Conservation (phyloP, 306 rosid species). For the Vicia sativa region DNA sequence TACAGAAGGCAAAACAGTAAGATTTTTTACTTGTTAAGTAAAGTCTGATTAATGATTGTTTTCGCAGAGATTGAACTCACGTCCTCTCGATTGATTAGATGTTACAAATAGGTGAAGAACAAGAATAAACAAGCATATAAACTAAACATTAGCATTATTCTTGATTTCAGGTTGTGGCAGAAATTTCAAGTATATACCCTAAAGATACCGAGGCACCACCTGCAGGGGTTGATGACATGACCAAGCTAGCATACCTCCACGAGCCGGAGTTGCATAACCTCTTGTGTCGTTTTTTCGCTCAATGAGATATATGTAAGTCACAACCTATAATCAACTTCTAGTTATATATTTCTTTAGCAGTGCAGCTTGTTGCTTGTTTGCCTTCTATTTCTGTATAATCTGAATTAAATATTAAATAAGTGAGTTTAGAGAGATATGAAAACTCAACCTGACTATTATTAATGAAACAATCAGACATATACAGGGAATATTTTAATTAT, state of each 20-base stretch:
- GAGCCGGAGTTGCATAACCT: slow-evolving; percentile 81
- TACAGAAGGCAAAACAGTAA: slow-evolving; percentile 63
- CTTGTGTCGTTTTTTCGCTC: slow-evolving; percentile 62
- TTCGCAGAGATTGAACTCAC: too few relatives aligned
- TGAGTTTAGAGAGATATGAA: too few relatives aligned
- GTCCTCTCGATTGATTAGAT: too few relatives aligned
- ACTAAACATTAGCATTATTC: slow-evolving; percentile 31
- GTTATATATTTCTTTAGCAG: background rate
- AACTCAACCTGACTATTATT: slow-evolving; percentile 24
- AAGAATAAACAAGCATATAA: slow-evolving; percentile 20
- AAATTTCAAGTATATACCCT: slow-evolving; percentile 72
- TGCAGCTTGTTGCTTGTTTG: too few relatives aligned
- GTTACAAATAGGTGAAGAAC: background rate
- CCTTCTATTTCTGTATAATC: too few relatives aligned
- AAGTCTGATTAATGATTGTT: too few relatives aligned
- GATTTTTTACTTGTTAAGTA: slow-evolving; percentile 31
- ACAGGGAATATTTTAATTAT: slow-evolving; percentile 88
- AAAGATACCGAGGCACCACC: slow-evolving; percentile 93
- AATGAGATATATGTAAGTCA: slow-evolving; percentile 87
- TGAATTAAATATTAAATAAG: too few relatives aligned
- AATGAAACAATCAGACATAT: slow-evolving; percentile 63
- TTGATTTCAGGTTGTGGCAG: slow-evolving; percentile 67
- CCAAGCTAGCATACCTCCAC: slow-evolving; percentile 82
- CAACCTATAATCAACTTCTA: slow-evolving; percentile 1
- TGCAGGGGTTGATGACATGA: slow-evolving; percentile 93